Conservation (phyloP, 2,329 filamentous ascomycete genomes). For the Ilyonectria robusta region DNA sequence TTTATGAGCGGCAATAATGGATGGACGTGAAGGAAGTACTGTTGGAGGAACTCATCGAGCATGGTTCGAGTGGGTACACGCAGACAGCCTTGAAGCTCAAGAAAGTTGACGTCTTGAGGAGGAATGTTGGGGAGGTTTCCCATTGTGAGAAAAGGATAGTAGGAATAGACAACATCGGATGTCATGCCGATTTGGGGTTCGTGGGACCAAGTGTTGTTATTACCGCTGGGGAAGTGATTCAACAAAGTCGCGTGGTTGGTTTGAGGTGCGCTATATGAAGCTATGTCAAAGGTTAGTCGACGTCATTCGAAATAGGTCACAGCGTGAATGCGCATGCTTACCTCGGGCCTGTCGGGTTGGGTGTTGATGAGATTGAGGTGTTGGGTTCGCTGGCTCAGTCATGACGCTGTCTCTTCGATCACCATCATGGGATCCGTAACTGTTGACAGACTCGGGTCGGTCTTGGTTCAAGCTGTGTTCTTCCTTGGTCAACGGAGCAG, state of each 20-base stretch:
- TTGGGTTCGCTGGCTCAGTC: slow-evolving; percentile 12
- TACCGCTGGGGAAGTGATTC: slow-evolving; percentile 5
- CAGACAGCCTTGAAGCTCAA: slow-evolving; percentile 36
- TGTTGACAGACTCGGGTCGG: slow-evolving; percentile 5
- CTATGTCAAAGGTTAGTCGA: slow-evolving; percentile 5
- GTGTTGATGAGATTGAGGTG: neutral
- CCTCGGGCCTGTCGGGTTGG: slow-evolving; percentile 8
- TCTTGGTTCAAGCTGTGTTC: neutral
- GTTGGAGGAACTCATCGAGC: slow-evolving; percentile 35
- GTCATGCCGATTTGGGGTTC: slow-evolving; percentile 23
- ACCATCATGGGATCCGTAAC: neutral
- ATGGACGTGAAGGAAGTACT: slow-evolving; percentile 38
- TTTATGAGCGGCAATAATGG: slow-evolving; percentile 34
- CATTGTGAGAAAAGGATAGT: slow-evolving; percentile 35
- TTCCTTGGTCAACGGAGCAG: neutral
- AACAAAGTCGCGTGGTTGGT: neutral
- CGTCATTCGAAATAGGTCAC: no score
- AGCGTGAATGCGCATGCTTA: neutral
- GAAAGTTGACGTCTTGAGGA: slow-evolving; percentile 34
- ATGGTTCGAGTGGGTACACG: slow-evolving; percentile 27
- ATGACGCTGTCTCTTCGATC: slow-evolving; percentile 24
- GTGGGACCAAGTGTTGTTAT: slow-evolving; percentile 11
- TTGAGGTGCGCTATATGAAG: slow-evolving; percentile 6
- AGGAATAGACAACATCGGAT: slow-evolving; percentile 34
- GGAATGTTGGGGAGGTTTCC: slow-evolving; percentile 33